Evolutionary conservation across 176 grass and related monocot genomes (phyloP).

Genomic region (Otatea glauca): DNA sequence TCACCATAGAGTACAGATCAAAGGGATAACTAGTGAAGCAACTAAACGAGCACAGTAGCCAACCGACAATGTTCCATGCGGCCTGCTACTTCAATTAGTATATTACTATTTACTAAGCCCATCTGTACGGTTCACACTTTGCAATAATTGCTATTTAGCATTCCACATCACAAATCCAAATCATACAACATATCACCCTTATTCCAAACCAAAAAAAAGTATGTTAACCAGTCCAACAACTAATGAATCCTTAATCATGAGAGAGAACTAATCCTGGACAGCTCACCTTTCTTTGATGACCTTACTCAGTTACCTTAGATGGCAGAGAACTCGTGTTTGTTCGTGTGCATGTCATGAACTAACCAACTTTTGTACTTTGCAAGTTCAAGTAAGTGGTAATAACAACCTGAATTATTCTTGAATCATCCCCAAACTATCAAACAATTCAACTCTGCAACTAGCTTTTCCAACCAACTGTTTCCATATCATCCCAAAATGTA

Average conservation of each 20-base stretch:
- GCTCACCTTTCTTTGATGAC: neutral
- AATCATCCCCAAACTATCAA: neutral
- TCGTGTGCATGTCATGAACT: neutral
- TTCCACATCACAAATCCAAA: neutral
- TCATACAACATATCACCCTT: neutral
- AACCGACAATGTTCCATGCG: neutral
- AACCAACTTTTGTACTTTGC: neutral
- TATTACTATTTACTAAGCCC: neutral
- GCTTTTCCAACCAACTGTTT: neutral
- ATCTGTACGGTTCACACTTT: neutral
- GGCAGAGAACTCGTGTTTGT: neutral
- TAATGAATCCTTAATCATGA: neutral
- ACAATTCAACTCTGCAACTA: neutral
- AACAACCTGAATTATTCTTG: neutral
- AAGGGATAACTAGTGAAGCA: neutral
- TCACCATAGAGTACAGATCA: neutral
- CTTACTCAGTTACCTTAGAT: neutral
- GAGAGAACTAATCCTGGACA: neutral
- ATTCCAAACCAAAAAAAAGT: neutral
- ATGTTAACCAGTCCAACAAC: neutral
- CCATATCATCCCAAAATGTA: neutral
- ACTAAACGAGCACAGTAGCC: neutral
- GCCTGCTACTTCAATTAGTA: conserved; percentile 1
- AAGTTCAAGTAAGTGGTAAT: neutral
- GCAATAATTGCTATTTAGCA: neutral